These are phyloP conservation scores for Hypoxylon sp. DNA, from an alignment of 2,329 filamentous ascomycete genomes.

Conservation along the genomic window DNA sequence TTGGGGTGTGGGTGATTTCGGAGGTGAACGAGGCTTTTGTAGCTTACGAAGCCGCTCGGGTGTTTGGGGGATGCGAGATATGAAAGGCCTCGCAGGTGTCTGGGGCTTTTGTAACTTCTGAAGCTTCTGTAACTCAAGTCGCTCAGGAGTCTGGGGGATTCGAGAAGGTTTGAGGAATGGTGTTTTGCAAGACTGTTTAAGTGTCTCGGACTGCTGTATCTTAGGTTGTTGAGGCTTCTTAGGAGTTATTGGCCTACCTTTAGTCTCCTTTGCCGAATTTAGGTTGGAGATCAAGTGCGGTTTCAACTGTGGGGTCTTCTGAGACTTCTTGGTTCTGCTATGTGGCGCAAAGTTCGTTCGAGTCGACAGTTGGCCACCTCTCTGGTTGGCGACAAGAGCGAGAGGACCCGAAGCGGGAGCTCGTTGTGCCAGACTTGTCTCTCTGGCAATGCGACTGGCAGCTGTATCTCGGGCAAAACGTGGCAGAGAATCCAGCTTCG, in stretches of 20 bases:
- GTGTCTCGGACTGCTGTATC: slow-evolving; percentile 8
- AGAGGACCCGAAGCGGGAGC: slow-evolving; percentile 68
- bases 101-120: slow-evolving; percentile 2
- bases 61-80: slow-evolving; percentile 22
- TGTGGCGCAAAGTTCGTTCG: slow-evolving; percentile 64
- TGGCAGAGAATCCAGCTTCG: slow-evolving; percentile 68
- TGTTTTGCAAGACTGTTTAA: slow-evolving; percentile 16
- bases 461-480: slow-evolving; percentile 76
- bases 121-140: slow-evolving; percentile 16
- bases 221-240: slow-evolving; percentile 18
- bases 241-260: slow-evolving; percentile 72
- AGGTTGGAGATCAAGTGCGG: slow-evolving; percentile 93
- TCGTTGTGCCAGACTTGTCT: slow-evolving; percentile 73
- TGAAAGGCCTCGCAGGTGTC: slow-evolving; percentile 14
- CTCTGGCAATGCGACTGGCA: slow-evolving; percentile 75
- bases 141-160: slow-evolving; percentile 15
- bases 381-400: slow-evolving; percentile 69
- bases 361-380: slow-evolving; percentile 68
- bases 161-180: slow-evolving; percentile 10
- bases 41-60: slow-evolving; percentile 22
- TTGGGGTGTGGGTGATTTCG: slow-evolving; percentile 12
- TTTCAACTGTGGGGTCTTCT: slow-evolving; percentile 74
- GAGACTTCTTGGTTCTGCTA: slow-evolving; percentile 67
- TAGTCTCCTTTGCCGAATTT: slow-evolving; percentile 79
- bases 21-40: slow-evolving; percentile 8